Base-by-base conservation (phyloP, 2,329 filamentous ascomycete genomes). In the Ceratocystis papillata region DNA sequence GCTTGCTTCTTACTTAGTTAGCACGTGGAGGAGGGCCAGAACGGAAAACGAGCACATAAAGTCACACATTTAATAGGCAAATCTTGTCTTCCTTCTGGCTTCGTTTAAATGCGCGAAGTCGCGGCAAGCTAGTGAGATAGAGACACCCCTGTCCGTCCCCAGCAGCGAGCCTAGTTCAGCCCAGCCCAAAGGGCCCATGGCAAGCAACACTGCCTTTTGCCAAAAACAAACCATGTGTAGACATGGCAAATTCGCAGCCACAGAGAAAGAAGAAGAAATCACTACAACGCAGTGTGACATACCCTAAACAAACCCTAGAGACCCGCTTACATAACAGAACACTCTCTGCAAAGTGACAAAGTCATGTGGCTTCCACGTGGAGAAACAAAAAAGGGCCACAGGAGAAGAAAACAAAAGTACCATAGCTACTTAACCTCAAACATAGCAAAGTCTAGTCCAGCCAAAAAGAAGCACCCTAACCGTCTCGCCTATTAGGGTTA, bases 351-450 rank as follows among this genome's bases (percentile, higher is more conserved):
- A 44, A 44, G 30, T 44, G 20, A 22, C 59, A 41, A 62, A 41
- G 5, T 62, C 33, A 44, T 45, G 20, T 45, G 59, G 37, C 59
- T 45, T 44, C 59, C 59, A 62, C 59, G 59, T 62, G 59, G 59
- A 22, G 44, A 22, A 28, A 25, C 22, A 5, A n/a, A 15, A 17
- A 59, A 59, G 28, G 25, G 17, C n/a, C n/a, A 20, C 6, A n/a
- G 22, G 8, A 37, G 10, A 37, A 37, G 37, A 20, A 12, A 53
- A 25, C 48, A 53, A 53, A 53, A 53, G 48, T 53, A 28, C 48
- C 48, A 25, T 10, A 53, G 48, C 37, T 25, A 53, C 20, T 8
- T 0, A 46, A 48, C 2, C 7, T n/a, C 17, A n/a, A 15, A 53
- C 46, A 25, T 1, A 53, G 7, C 48, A 25, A 15, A 53, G 10